Conservation (phyloP, 129 eudicot species). For the Silybum marianum region DNA sequence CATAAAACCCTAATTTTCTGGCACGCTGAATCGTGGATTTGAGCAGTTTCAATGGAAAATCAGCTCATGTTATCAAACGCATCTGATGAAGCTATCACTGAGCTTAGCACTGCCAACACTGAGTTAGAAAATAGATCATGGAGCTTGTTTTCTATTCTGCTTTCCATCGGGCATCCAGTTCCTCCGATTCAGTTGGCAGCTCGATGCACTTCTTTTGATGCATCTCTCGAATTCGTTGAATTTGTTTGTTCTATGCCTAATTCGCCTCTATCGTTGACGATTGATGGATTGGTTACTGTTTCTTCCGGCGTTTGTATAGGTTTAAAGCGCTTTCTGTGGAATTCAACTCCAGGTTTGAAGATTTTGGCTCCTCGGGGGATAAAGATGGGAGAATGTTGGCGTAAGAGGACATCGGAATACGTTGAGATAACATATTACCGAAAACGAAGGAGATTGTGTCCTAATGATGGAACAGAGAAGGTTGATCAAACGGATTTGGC, state of each 20-base stretch:
- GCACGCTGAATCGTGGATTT: constrained; percentile 20
- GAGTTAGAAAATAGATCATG: constrained; percentile 55
- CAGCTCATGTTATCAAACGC: constrained; percentile 31
- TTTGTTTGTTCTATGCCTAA: constrained; percentile 57
- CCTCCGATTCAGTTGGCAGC: constrained; percentile 50
- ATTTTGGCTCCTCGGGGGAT: constrained; percentile 26
- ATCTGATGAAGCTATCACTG: constrained; percentile 10
- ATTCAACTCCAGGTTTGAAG: constrained; percentile 21
- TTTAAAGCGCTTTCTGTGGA: constrained; percentile 37
- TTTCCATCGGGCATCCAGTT: constrained; percentile 54
- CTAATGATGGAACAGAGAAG: constrained; percentile 30
- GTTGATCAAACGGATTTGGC: constrained; percentile 23
- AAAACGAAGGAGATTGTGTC: constrained; percentile 45
- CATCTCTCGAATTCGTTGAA: constrained; percentile 44
- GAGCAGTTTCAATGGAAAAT: constrained; percentile 38
- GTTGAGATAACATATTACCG: constrained; percentile 39
- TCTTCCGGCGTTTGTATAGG: constrained; percentile 42
- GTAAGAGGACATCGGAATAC: constrained; percentile 19
- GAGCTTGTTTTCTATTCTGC: constrained; percentile 52
- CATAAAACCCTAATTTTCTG: constrained; percentile 11
- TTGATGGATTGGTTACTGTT: constrained; percentile 39
- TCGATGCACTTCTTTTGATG: constrained; percentile 32
- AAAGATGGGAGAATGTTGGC: constrained; percentile 17
- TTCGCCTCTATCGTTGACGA: constrained; percentile 61
- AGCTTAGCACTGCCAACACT: constrained; percentile 26